Conservation (phyloP, 1,284 basidiomycete species). For the Rhodotorula mucilaginosa region DNA sequence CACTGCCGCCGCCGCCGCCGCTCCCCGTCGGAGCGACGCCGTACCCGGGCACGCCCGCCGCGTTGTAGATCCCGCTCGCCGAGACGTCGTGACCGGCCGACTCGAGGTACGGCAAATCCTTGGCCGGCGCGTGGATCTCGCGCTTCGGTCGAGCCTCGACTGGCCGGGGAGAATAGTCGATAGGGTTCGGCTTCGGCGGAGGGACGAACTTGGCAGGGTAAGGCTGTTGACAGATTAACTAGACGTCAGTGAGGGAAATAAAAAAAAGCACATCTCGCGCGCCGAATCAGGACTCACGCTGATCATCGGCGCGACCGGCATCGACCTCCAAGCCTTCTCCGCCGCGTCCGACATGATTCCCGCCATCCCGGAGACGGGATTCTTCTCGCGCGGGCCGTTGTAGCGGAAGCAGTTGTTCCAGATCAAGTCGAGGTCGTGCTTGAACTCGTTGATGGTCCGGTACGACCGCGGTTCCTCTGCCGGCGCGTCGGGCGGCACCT, state of each 20-base stretch:
- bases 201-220: conserved; percentile 55
- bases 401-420: conserved; percentile 86
- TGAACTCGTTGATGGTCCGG: conserved; percentile 67
- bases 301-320: conserved; percentile 64
- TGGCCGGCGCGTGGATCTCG: conserved; percentile 91
- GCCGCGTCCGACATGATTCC: conserved; percentile 78
- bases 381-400: conserved; percentile 76
- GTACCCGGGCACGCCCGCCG: conserved; percentile 4
- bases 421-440: conserved; percentile 76
- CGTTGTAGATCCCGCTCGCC: conserved; percentile 24
- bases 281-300: conserved; percentile 8
- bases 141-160: conserved; percentile 80
- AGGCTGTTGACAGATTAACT: conserved; percentile 45
- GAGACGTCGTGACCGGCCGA: conserved; percentile 53
- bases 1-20: background rate
- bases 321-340: conserved; percentile 80
- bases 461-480: conserved; percentile 49
- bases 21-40: background rate
- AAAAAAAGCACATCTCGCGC: conserved; percentile 38
- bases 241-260: too few relatives aligned
- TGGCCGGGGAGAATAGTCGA: conserved; percentile 72
- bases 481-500: conserved; percentile 52
- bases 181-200: conserved; percentile 65
- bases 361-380: conserved; percentile 74
- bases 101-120: conserved; percentile 75